Base-by-base conservation (phyloP, 2,329 filamentous ascomycete genomes). In the Penicillium concentricum region DNA sequence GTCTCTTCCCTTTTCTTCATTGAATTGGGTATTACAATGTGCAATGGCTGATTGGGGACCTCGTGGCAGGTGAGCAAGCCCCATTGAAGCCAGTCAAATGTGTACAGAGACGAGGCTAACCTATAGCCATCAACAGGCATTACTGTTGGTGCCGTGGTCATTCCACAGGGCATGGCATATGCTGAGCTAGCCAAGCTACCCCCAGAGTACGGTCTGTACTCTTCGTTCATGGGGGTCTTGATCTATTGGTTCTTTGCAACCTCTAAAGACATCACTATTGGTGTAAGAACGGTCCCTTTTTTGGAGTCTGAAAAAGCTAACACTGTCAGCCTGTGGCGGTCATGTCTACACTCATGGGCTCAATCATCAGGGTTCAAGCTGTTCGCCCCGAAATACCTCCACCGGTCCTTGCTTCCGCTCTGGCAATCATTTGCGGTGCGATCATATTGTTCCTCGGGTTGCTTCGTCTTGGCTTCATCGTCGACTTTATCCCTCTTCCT, bases 221-320 rank as follows among this genome's bases (percentile, higher is more conserved):
- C 92, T 0, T 96, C 92, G 0, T 97, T 97, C 71, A 92, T 96
- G 82, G 93, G 92, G 38, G 91, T 95, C 16, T 74, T 96, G 60
- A 81, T 95, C 58, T 97, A 97, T 76, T 97, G 92, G 92, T 88
- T 96, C 70, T 97, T 97, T 69, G 92, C 92, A 37, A 97, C 92
- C 0, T 96, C 92, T 15, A 97, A 97, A 71, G 92, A 97, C 72
- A 96, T 97, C 69, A 96, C 92, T 12, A 96, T 97, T 54, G 92
- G 93, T 10, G 88, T 90, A 80, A 76, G 87, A 30, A 6, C n/a
- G n/a, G 9, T 22, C 13, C 9, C n/a, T 22, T 82, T 1, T 24
- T 61, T 13, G n/a, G n/a, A n/a, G n/a, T 35, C n/a, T 41, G 9
- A 5, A 22, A 41, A 28, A 26, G 20, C n/a, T 35, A 44, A 38